Evolutionary conservation across 176 grass and related monocot genomes (phyloP), one percentile per base, ranked within the genome.

Genomic region (Secale cereale): DNA sequence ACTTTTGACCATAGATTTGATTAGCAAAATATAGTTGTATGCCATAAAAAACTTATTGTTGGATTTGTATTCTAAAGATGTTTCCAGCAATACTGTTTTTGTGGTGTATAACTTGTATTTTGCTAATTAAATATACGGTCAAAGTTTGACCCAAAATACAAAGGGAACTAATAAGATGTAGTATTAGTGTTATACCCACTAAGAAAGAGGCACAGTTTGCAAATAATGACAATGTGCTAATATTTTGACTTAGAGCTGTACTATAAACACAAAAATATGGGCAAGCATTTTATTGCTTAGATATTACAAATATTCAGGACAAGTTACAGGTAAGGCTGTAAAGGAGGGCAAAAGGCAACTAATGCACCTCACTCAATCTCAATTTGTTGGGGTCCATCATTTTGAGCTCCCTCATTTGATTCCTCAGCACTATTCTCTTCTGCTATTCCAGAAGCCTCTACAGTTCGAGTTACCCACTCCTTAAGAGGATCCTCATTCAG

Each of bases 401-500:
- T 87, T 91, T 91, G 88, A 71, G 69, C 48, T 70, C 84, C 87
- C 65, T 83, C 74, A 16, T 78, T 86, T 59, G 87, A 83, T 81
- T 74, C 91, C 70, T 89, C 84, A 4, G 56, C 59, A 43, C 43
- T 61, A 1, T 64, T 81, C 17, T 95, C 93, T 65, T 88, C 89
- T 36, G 91, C 52, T 57, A 98, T 86, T 84, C 93, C 93, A 82
- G 97, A 89, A 78, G 90, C 90, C 65, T 96, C 93, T 28, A 91
- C 93, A 10, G 97, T 99, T 35, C 54, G 86, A 61, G 81, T 90
- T 6, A 99, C 63, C 93, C 97, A 99, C 65, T 99, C 97, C 86
- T 94, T 95, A 31, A 99, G 91, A 28, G 97, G 97, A 62, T 99
- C 93, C 81, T 99, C 97, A 54, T 96, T 99, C 76, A 96, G 86